Evolutionary conservation across 2,329 filamentous ascomycete genomes (phyloP).

Genomic region (Monosporascus sp.): DNA sequence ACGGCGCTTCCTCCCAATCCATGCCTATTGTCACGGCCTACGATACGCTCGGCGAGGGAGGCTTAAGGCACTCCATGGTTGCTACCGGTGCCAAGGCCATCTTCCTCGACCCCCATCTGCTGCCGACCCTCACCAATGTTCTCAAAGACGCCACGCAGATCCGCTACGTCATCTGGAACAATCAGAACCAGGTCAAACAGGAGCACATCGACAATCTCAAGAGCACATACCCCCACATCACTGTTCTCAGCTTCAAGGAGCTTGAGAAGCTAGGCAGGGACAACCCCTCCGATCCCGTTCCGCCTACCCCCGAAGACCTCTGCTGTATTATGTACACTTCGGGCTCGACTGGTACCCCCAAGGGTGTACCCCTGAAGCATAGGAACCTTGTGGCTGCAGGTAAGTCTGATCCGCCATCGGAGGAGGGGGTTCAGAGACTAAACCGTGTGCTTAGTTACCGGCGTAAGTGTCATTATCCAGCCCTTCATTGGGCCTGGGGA

Average conservation of each 20-base stretch:
- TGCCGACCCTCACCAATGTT: constrained; percentile 51
- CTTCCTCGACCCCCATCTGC: constrained; percentile 69
- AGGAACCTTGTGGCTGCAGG: constrained; percentile 68
- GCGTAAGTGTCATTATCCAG: constrained; percentile 72
- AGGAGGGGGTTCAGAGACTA: constrained; percentile 5
- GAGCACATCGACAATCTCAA: constrained; percentile 45
- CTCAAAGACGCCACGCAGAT: constrained; percentile 47
- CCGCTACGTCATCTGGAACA: constrained; percentile 50
- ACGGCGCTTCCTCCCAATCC: constrained; percentile 63
- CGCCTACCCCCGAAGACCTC: constrained; percentile 67
- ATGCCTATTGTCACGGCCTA: constrained; percentile 76
- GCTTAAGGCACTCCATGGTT: constrained; percentile 63
- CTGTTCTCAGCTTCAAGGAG: constrained; percentile 46
- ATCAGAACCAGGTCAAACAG: constrained; percentile 46
- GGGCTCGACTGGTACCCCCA: constrained; percentile 75
- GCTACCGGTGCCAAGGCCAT: constrained; percentile 67
- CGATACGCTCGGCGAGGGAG: constrained; percentile 69
- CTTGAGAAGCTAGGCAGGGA: constrained; percentile 50
- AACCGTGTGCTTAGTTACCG: constrained; percentile 52
- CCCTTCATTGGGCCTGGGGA: constrained; percentile 74
- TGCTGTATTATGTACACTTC: constrained; percentile 73
- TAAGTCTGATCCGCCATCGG: constrained; percentile 35
- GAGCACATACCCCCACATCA: constrained; percentile 42
- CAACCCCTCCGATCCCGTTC: constrained; percentile 62
- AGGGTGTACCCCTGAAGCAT: constrained; percentile 75